Base-by-base conservation (phyloP, 441 rosid genomes). In the Gossypium schwendimanii region DNA sequence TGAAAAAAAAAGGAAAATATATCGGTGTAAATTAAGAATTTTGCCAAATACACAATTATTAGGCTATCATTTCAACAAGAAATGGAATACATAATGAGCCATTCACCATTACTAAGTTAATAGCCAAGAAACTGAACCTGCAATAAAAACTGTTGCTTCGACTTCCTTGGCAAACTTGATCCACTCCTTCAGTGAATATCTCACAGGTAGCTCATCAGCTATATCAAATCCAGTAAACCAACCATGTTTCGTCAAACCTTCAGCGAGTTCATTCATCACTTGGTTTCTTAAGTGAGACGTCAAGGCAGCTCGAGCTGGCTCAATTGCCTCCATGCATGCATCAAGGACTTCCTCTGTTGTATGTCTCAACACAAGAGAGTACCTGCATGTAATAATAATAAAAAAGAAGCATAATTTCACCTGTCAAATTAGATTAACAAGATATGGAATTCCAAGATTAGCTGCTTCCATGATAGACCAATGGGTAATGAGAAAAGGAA, bases 331-430 rank as follows among this genome's bases (percentile, higher is more conserved):
- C 60, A 82, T 70, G 82, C 99, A 91, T 2, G 93, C 97, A 55
- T 84, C 98, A 73, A 87, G 94, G 77, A 94, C 90, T 87, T 94
- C 98, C 88, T 94, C 99, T 49, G 90, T 89, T 21, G 99, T 92
- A 91, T 94, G 99, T 82, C 98, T 89, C 76, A 92, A 86, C 76
- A 94, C 97, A 81, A 89, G 90, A 73, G 98, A 91, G 81, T 94
- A 94, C 76, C 98, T 94, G 91, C 47, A 81, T 76, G 57, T 78
- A 77, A 33, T 7, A 76, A 66, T 4, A 31, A 31, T 0, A 31
- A 28, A 45, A 10, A 18, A 63, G n/a, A 55, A 20, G 61, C 3
- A 28, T 2, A 28, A 28, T 14, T 71, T 10, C 3, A 18, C n/a
- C 18, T 50, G 23, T 36, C 24, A 39, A 14, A 21, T 41, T 71